Conservation (phyloP, 2,329 filamentous ascomycete species). For the Colletotrichum aenigma region DNA sequence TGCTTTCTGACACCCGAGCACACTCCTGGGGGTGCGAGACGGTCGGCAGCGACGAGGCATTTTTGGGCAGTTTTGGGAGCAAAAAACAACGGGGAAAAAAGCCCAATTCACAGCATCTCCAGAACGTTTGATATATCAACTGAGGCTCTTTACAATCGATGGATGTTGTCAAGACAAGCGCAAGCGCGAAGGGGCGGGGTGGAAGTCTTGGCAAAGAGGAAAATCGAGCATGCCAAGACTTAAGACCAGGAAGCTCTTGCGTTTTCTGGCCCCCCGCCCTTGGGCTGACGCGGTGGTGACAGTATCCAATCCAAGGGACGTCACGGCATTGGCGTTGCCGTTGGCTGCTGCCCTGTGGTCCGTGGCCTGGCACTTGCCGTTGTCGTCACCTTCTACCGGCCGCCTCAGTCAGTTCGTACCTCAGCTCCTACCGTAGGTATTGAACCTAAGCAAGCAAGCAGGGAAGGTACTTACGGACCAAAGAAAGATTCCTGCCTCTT, state of each 20-base stretch:
- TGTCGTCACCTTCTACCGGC: background rate
- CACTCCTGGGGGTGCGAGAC: background rate
- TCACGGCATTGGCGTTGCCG: constrained; percentile 4
- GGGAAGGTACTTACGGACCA: background rate
- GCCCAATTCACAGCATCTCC: background rate
- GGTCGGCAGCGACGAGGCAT: background rate
- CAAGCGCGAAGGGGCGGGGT: constrained; percentile 20
- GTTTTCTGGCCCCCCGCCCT: constrained; percentile 8
- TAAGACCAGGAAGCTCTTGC: constrained; percentile 18
- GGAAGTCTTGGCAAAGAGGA: constrained; percentile 21
- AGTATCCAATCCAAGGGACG: background rate
- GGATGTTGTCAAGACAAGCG: constrained; percentile 22
- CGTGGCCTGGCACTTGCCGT: background rate
- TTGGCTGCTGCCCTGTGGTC: background rate
- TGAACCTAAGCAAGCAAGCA: background rate
- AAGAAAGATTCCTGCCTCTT: background rate
- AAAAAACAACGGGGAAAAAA: constrained; percentile 13
- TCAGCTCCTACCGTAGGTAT: background rate
- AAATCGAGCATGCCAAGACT: constrained; percentile 19
- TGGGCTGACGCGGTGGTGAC: constrained; percentile 15
- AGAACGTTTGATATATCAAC: background rate
- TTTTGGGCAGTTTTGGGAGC: background rate
- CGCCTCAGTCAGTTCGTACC: background rate
- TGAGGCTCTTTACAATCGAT: constrained; percentile 17
- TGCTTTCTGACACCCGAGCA: background rate